Percentiles rank a stretch among this genome's conserved stretches.
Conservation (phyloP, 2,329 filamentous ascomycete species). For the Cladosporium sp. region DNA sequence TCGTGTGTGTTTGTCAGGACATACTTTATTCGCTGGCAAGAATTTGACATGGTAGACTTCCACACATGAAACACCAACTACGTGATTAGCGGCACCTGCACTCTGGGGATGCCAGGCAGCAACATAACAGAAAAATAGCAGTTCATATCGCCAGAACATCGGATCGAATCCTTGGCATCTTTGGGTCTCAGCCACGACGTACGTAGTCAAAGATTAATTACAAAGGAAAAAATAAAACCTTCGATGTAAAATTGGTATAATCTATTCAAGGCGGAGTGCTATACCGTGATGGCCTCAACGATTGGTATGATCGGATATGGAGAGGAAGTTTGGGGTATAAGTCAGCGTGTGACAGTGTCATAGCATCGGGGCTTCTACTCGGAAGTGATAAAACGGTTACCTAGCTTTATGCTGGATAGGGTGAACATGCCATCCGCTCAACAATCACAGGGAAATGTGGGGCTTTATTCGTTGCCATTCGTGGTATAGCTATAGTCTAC, state of each 20-base stretch:
- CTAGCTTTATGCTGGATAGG: not conserved
- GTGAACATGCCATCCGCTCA: not conserved
- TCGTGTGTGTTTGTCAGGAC: not conserved
- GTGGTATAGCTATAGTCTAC: not conserved
- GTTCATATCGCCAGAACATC: not conserved
- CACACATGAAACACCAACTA: not conserved
- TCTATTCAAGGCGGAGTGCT: not conserved
- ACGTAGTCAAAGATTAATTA: not conserved
- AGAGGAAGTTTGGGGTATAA: not conserved
- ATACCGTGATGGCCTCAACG: not conserved
- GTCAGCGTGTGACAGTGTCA: not conserved
- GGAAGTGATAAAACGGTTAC: not conserved
- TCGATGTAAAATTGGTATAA: not conserved
- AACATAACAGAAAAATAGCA: not conserved
- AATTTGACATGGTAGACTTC: not conserved
- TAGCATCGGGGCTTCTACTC: not conserved
- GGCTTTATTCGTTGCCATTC: not conserved
- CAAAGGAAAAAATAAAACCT: not conserved
- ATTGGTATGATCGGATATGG: not conserved
- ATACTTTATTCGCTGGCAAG: not conserved
- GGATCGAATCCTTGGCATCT: not conserved
- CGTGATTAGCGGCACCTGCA: not conserved
- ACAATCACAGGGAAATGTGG: not conserved
- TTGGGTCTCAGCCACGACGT: not conserved
- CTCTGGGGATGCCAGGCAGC: conserved; percentile 4